Evolutionary conservation across 495 filamentous ascomycete species (phyloP), one percentile per base, ranked within the genome.

Genomic region (Hyaloscypha hepaticicola): DNA sequence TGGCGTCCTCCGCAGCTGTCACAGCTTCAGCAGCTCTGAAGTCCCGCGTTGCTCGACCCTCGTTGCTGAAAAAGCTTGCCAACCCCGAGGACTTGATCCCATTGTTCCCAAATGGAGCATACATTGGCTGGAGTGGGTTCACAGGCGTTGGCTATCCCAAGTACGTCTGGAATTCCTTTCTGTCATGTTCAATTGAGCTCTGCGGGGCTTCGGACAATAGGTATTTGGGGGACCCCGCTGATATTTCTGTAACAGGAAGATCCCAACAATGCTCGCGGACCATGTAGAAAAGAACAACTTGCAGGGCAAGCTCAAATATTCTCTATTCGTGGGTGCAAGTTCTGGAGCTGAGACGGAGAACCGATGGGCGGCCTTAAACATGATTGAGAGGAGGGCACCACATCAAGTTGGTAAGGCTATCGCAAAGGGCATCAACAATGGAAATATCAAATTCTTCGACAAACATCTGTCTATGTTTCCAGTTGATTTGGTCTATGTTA

Each of bases 381-480:
- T 96, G 92, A 96, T 96, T 69, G 88, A 92, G 79, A 84, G 92
- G 53, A 84, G 92, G 5, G 82, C 83, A 66, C 92, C 92, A 52
- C 92, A 96, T 76, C 92, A 96, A 71, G 92, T 96, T 66, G 92
- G 92, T 70, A 96, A 96, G 79, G 83, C 89, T 63, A 96, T 96
- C 63, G 83, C 91, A 55, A 94, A 91, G 79, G 92, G 92, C 2
- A 96, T 96, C 76, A 96, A 96, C 72, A 86, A 86, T 66, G 92
- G 92, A 14, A 84, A 87, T 60, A 96, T 96, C 69, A 88, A 93
- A 52, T 96, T 96, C 77, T 96, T 96, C 64, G 92, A 96, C 72
- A 91, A 96, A 77, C 92, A 96, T 80, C 74, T 96, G 69, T 90
- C 86, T 76, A 96, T 96, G 92, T 96, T 96, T 75, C 92, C 92